A percentile compares a stretch with the other conserved stretches of the same genome.
Evolutionary conservation across 228 moss, liverwort and hornwort species (phyloP).

Genomic region (Sphagnum magellanicum): DNA sequence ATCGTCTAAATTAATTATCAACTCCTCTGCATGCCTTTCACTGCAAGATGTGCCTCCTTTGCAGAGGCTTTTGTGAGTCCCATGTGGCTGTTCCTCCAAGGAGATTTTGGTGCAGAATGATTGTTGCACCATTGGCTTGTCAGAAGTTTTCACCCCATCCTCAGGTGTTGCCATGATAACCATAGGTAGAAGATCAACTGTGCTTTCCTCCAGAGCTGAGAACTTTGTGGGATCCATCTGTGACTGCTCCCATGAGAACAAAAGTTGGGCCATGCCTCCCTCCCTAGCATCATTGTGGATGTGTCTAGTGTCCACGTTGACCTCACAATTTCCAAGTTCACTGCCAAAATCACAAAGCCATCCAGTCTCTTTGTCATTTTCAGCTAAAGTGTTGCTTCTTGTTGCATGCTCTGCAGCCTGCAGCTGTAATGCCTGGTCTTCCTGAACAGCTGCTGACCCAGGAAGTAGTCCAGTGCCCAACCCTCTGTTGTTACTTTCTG

Average conservation of each 20-base stretch:
- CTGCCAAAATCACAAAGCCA: constrained; percentile 31
- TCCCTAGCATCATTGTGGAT: not conserved
- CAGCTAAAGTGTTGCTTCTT: too few species aligned
- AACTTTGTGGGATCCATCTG: constrained; percentile 42
- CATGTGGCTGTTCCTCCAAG: constrained; percentile 36
- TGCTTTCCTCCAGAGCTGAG: constrained; percentile 47
- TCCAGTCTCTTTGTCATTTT: too few species aligned
- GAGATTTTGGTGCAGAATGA: constrained; percentile 43
- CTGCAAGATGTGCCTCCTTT: constrained; percentile 2
- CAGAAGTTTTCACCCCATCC: constrained; percentile 34
- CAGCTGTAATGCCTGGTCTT: constrained; percentile 27
- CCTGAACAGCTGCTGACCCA: constrained; percentile 26
- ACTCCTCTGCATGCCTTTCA: constrained; percentile 12
- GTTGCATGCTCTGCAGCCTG: constrained; percentile 10
- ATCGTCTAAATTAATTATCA: constrained; percentile 36
- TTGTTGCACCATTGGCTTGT: constrained; percentile 40
- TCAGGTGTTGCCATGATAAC: constrained; percentile 34
- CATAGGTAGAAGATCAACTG: constrained; percentile 39
- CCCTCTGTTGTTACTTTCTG: constrained; percentile 42
- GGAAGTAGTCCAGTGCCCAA: constrained; percentile 22
- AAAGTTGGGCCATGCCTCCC: not conserved
- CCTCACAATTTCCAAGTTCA: constrained; percentile 35
- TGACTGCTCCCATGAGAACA: constrained; percentile 10
- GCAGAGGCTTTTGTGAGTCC: constrained; percentile 10
- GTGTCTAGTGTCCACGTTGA: not conserved